These are phyloP conservation scores for Solanum bukasovii DNA, from an alignment of 257 asterid genomes.

Conservation along the genomic window DNA sequence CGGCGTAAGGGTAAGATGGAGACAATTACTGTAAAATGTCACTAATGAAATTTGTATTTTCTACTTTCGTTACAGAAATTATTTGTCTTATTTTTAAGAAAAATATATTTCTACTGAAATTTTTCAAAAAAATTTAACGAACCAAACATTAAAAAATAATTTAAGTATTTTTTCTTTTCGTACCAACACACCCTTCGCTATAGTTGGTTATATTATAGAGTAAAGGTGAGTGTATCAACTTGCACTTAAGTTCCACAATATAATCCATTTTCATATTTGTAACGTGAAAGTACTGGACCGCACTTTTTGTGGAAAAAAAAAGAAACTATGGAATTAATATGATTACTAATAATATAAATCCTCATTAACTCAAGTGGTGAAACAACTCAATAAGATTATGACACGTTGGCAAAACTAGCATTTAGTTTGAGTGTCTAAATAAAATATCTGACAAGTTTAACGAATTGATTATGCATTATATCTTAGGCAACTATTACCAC, in stretches of 20 bases:
- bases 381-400: neutral
- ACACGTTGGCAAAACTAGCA: neutral
- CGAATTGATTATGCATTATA: no score
- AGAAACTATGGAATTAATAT: neutral
- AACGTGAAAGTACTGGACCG: neutral
- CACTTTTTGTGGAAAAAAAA: neutral
- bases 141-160: neutral
- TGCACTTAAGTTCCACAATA: neutral
- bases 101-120: no score
- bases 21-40: neutral
- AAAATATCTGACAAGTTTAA: no score
- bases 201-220: neutral
- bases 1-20: no score
- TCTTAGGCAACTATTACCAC: neutral
- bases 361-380: neutral
- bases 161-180: no score
- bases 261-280: neutral
- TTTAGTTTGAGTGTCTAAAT: no score
- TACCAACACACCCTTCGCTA: neutral
- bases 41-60: no score
- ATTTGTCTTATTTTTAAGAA: no score
- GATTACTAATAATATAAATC: neutral
- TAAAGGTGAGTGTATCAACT: neutral
- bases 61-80: neutral
- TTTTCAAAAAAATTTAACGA: fast-evolving